These are phyloP conservation scores for Leptomonas pyrrhocoris DNA, from an alignment of 208 protist genomes.

Conservation along the genomic window DNA sequence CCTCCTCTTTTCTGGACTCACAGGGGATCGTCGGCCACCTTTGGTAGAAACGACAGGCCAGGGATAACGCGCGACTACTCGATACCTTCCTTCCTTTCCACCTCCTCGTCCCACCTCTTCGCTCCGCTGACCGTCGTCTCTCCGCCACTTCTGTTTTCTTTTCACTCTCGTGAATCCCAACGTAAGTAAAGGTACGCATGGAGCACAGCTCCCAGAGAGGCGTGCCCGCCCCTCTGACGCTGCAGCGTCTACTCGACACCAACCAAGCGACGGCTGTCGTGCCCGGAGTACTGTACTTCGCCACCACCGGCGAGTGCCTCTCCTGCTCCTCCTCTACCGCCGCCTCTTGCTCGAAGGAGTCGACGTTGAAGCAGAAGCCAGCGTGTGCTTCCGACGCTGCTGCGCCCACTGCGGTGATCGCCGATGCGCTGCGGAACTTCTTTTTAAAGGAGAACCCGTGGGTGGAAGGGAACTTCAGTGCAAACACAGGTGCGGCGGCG, in stretches of 20 bases:
- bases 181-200: neutral
- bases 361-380: neutral
- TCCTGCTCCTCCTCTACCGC: slow-evolving; percentile 1
- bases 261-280: slow-evolving; percentile 56
- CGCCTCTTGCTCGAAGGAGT: neutral
- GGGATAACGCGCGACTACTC: too few species aligned
- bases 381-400: neutral
- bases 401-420: neutral
- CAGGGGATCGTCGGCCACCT: too few species aligned
- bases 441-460: slow-evolving; percentile 25
- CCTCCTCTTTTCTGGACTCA: too few species aligned
- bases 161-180: neutral
- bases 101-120: too few species aligned
- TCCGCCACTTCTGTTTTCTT: neutral
- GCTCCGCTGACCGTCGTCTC: too few species aligned
- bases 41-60: too few species aligned
- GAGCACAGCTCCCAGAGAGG: neutral
- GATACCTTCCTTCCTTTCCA: too few species aligned
- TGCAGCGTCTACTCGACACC: slow-evolving; percentile 41
- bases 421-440: slow-evolving; percentile 21
- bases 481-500: slow-evolving; percentile 14
- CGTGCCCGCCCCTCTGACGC: slow-evolving; percentile 6
- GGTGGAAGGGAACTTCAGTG: neutral
- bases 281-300: slow-evolving; percentile 68
- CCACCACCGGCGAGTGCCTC: slow-evolving; percentile 47